phyloP scores from a whole-genome alignment of 108 stramenopile genomes.

The Nitzschia inconspicua region DNA sequence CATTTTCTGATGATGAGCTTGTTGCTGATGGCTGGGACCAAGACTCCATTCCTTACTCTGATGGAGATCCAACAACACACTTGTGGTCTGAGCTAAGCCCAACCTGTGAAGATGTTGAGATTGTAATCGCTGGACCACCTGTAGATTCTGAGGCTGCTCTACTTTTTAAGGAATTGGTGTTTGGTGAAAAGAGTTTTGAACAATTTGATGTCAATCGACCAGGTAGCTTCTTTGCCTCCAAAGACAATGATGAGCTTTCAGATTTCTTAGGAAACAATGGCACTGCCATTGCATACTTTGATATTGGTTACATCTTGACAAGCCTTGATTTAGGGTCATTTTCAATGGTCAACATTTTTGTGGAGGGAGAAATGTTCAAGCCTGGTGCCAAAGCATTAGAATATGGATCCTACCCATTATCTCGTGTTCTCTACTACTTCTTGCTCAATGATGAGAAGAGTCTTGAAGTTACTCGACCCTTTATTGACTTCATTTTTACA shows the following conservation, averaged over 20 bases:
- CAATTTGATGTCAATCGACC: background rate
- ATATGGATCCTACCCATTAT: constrained; percentile 5
- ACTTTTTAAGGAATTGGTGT: too few relatives aligned
- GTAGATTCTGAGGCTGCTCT: too few relatives aligned
- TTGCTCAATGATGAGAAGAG: background rate
- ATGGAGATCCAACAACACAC: constrained; percentile 6
- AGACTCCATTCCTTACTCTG: background rate
- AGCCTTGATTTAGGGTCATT: background rate
- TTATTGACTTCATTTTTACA: too few relatives aligned
- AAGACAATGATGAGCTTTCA: background rate
- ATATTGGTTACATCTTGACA: background rate
- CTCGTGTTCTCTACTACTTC: background rate
- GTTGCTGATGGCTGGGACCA: constrained; percentile 1
- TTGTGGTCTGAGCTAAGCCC: constrained; percentile 18
- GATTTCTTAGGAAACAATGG: constrained; percentile 1
- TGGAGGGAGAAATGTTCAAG: constrained; percentile 4
- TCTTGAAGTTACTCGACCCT: background rate
- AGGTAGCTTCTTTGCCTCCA: background rate
- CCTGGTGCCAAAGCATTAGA: constrained; percentile 4
- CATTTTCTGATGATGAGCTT: constrained; percentile 2
- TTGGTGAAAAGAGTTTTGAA: background rate
- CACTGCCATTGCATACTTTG: constrained; percentile 11
- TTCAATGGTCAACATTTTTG: background rate
- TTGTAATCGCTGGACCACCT: background rate
- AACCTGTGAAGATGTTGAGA: constrained; percentile 4